Evolutionary conservation across 164 flowering plant genomes (phyloP), one percentile per base, ranked within the genome.

Genomic region (Akebia trifoliata): DNA sequence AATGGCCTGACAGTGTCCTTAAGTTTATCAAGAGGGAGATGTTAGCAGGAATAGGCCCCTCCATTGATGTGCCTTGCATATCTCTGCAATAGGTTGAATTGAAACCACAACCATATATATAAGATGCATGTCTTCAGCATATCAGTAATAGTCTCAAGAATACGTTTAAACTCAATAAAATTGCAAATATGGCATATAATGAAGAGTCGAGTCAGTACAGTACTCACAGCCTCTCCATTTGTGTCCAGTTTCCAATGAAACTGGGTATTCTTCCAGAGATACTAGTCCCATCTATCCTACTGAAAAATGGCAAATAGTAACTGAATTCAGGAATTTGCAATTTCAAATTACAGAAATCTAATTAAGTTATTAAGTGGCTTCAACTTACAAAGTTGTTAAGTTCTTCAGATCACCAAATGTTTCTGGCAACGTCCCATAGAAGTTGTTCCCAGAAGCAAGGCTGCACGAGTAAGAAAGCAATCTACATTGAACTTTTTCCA

Each of bases 61-160:
- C 79, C 86, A 90, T 66, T 14, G 74, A 67, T 46, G 95, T 81
- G 31, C 95, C 97, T 56, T 84, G 92, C 80, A 83, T 31, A 64
- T 86, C 80, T 42, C 97, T 90, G 80, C 34, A 64, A 38, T 24
- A 26, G 12, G 24, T 58, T 40, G 15, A 43, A 60, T n/a, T n/a
- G n/a, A n/a, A n/a, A n/a, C n/a, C n/a, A n/a, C n/a, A n/a, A n/a
- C n/a, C n/a, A n/a, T n/a, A n/a, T n/a, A n/a, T n/a, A n/a, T 60
- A 10, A 42, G 20, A 24, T 46, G 20, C 32, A 36, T 9, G 15
- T 7, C 8, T 22, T 43, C 12, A 11, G 31, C n/a, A 8, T 32
- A 58, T 17, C 24, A 9, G 2, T 35, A 18, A 7, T n/a, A 4
- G 32, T 34, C 15, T 21, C 40, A 0, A 18, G 31, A 1, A 21